These are phyloP conservation scores for Raffaelea ambrosiae DNA, from an alignment of 2,329 filamentous ascomycete genomes.

Conservation along the genomic window DNA sequence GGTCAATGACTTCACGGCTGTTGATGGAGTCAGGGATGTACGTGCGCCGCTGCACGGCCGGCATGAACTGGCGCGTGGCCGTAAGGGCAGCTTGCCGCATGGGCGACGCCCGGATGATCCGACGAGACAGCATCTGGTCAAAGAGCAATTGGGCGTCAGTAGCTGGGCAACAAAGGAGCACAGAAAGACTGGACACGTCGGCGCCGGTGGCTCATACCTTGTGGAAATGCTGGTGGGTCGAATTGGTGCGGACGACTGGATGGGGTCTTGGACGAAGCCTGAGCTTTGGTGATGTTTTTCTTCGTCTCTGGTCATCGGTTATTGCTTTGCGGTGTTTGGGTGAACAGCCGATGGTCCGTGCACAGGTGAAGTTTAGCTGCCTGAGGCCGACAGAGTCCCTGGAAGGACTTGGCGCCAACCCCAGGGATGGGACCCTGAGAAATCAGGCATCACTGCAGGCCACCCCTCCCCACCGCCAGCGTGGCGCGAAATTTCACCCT, in stretches of 20 bases:
- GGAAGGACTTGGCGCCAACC: too few relatives aligned
- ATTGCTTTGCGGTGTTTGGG: constrained; percentile 13
- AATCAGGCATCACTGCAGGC: too few relatives aligned
- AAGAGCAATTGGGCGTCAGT: neutral
- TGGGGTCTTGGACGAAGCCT: neutral
- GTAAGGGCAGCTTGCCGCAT: constrained; percentile 36
- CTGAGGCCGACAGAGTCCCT: constrained; percentile 4
- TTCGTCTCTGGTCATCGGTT: constrained; percentile 11
- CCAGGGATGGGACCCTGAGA: too few relatives aligned
- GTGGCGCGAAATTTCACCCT: constrained; percentile 5
- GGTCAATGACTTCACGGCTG: constrained; percentile 36
- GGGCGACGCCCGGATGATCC: constrained; percentile 44
- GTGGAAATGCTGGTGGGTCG: constrained; percentile 6
- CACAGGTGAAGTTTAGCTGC: neutral
- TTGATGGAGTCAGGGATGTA: constrained; percentile 44
- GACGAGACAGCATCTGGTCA: constrained; percentile 51
- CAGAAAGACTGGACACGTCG: too few relatives aligned
- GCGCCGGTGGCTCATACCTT: too few relatives aligned
- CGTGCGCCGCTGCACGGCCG: constrained; percentile 47
- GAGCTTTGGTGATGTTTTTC: constrained; percentile 5
- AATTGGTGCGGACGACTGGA: constrained; percentile 4
- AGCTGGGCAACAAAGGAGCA: neutral
- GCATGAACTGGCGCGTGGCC: constrained; percentile 36
- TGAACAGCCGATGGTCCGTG: constrained; percentile 7
- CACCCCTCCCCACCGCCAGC: too few relatives aligned